phyloP scores from a whole-genome alignment of 208 protist genomes.

The Leishmania lainsoni region DNA sequence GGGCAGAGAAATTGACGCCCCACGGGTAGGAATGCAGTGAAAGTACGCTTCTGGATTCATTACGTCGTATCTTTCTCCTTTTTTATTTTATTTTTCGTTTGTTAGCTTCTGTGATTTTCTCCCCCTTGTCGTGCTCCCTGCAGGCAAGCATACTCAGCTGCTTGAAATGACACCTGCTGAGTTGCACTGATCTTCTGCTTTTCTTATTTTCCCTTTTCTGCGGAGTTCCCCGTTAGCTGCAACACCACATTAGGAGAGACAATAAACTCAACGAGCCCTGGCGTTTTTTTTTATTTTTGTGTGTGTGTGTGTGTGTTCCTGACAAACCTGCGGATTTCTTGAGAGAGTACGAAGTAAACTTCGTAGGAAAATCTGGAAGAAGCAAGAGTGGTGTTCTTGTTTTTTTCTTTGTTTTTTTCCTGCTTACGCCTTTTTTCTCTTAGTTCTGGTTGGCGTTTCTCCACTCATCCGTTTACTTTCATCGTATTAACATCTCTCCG shows the following conservation, averaged over 20 bases:
- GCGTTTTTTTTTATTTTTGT: no score
- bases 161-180: neutral
- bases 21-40: neutral
- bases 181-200: neutral
- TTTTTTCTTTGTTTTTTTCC: slow-evolving; percentile 16
- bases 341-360: neutral
- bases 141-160: neutral
- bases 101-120: neutral
- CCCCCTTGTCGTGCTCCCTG: neutral
- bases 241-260: neutral
- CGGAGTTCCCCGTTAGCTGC: neutral
- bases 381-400: neutral
- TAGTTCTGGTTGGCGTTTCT: neutral
- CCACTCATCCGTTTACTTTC: neutral
- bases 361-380: neutral
- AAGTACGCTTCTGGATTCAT: neutral
- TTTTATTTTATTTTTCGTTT: neutral
- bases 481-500: neutral
- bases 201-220: neutral
- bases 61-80: neutral
- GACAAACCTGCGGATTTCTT: neutral
- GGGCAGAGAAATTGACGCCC: neutral
- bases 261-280: no score
- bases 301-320: neutral
- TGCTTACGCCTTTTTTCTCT: slow-evolving; percentile 13